phyloP scores from a whole-genome alignment of 2,329 filamentous ascomycete species.

The Hymenoscyphus repandus region DNA sequence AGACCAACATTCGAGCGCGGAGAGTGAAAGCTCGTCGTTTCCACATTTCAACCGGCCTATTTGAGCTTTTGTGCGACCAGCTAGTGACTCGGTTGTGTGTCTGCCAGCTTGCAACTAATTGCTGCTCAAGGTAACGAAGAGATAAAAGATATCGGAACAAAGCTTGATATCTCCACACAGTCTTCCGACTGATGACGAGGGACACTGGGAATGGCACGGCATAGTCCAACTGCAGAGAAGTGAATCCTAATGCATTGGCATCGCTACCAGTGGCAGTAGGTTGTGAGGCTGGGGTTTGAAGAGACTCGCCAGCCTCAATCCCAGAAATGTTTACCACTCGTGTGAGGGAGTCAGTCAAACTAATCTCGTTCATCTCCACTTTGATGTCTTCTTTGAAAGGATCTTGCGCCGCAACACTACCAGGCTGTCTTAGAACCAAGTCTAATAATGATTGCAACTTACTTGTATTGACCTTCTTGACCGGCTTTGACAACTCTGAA shows the following conservation, averaged over 20 bases:
- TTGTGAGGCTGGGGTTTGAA: constrained; percentile 66
- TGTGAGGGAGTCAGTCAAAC: constrained; percentile 89
- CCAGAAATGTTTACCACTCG: constrained; percentile 95
- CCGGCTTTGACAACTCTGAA: constrained; percentile 85
- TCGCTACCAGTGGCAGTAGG: constrained; percentile 65
- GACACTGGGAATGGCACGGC: constrained; percentile 91
- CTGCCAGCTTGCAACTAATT: constrained; percentile 84
- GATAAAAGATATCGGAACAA: constrained; percentile 92
- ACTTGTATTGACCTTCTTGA: constrained; percentile 59
- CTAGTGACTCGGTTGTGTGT: constrained; percentile 75
- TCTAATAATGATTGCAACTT: constrained; percentile 91
- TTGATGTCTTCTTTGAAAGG: constrained; percentile 98
- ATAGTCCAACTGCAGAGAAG: constrained; percentile 91
- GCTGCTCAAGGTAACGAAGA: constrained; percentile 80
- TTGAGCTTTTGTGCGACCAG: constrained; percentile 77
- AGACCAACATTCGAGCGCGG: constrained; percentile 89
- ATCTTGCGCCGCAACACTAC: constrained; percentile 87
- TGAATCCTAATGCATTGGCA: constrained; percentile 84
- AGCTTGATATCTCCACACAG: constrained; percentile 92
- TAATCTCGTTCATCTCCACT: constrained; percentile 93
- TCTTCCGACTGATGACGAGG: constrained; percentile 91
- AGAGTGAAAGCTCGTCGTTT: constrained; percentile 90
- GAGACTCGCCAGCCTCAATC: constrained; percentile 81
- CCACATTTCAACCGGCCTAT: constrained; percentile 76
- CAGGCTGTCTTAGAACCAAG: constrained; percentile 90